phyloP scores from a whole-genome alignment of 805 yeast genomes.

The Teunomyces lycoperdinae region DNA sequence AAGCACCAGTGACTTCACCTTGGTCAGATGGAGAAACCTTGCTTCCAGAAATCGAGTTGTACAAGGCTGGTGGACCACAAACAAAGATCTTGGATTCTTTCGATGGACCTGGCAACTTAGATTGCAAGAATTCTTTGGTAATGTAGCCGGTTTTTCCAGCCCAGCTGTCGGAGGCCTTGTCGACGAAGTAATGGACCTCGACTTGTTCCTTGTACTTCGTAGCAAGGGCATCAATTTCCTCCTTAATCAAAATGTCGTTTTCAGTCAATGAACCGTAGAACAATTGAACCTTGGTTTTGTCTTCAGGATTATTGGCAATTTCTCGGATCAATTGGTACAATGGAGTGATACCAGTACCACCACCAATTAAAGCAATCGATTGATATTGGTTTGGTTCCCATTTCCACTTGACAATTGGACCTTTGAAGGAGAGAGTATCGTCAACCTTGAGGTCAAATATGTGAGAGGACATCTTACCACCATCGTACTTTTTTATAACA shows the following conservation, averaged over 20 bases:
- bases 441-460: constrained; percentile 65
- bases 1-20: constrained; percentile 88
- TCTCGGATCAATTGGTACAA: constrained; percentile 81
- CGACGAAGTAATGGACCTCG: constrained; percentile 75
- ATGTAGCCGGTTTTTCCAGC: constrained; percentile 75
- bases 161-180: constrained; percentile 47
- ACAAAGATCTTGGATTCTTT: constrained; percentile 67
- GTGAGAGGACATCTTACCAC: constrained; percentile 81
- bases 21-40: constrained; percentile 87
- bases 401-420: constrained; percentile 89
- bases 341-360: constrained; percentile 97
- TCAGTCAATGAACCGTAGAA: constrained; percentile 77
- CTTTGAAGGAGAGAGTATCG: constrained; percentile 88
- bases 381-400: constrained; percentile 85
- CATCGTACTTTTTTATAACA: constrained; percentile 79
- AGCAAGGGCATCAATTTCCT: constrained; percentile 70
- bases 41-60: constrained; percentile 81
- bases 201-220: constrained; percentile 73
- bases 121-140: constrained; percentile 65
- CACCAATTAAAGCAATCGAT: constrained; percentile 81
- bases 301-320: constrained; percentile 74
- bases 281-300: constrained; percentile 83
- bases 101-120: constrained; percentile 61
- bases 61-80: constrained; percentile 95
- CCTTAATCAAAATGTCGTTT: constrained; percentile 77